Evolutionary conservation across 495 filamentous ascomycete species (phyloP), one percentile per base, ranked within the genome.

Genomic region (Hypoxylon crocopeplum): DNA sequence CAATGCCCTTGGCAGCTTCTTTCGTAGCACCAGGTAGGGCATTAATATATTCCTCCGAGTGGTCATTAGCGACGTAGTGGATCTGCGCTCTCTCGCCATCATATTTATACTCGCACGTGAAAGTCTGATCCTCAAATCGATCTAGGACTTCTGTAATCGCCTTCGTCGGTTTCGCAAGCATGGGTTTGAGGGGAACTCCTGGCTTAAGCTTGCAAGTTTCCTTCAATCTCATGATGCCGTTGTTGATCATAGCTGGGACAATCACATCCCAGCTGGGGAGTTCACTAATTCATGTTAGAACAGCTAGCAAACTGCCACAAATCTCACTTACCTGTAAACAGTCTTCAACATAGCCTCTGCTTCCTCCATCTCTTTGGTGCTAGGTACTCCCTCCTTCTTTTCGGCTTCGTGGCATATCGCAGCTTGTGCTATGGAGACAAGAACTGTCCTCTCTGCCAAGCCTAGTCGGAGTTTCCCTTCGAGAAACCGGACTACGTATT

Each of bases 91-190:
- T 79, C 72, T 98, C 94, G 21, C 94, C 94, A 64, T 98, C 94
- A 64, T 98, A 98, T 68, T 98, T 98, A 78, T 96, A 98, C 68
- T 98, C 94, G 75, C 95, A 98, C 12, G 94, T 98, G 62, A 98
- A 98, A 5, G 88, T 88, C 69, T 95, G 93, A 29, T 88, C 86
- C 75, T 98, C 94, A 64, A 98, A 98, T 12, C 95, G 89, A 74
- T 98, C 94, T 1, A 98, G 85, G 0, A 98, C 95, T 73, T 98
- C 94, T 0, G 92, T 95, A 62, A 98, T 98, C n/a, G 94, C 91
- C 72, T 98, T 98, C 0, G 95, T 98, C 1, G 94, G 95, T 64
- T 97, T 98, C 5, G 94, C 94, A 76, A 98, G 84, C 94, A 98
- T 98, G 63, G 94, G 94, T 73, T 98, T 98, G 29, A 98, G 83